A percentile compares a stretch with the other conserved stretches of the same genome.
Conservation (phyloP, 2,329 filamentous ascomycete genomes). For the Macroventuria anomochaeta region DNA sequence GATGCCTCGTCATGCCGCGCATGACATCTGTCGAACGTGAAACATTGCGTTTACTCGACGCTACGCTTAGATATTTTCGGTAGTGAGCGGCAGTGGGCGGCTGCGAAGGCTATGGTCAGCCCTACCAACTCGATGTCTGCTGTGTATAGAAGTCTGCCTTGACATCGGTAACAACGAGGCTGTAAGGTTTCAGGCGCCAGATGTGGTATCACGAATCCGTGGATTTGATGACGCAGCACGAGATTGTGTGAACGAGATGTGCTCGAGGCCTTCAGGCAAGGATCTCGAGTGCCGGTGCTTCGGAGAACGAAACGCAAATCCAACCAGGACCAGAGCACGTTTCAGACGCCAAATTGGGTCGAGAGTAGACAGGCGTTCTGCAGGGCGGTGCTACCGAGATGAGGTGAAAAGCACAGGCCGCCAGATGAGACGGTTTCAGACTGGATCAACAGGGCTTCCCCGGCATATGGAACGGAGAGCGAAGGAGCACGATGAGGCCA, state of each 20-base stretch:
- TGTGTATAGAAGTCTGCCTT: not conserved
- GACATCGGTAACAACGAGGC: not conserved
- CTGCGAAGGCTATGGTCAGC: not conserved
- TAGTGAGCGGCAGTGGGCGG: conserved; percentile 12
- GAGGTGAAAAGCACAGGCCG: conserved; percentile 27
- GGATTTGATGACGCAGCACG: no score
- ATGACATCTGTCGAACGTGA: conserved; percentile 12
- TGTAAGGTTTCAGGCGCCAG: not conserved
- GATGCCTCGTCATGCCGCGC: conserved; percentile 9
- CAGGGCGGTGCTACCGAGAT: conserved; percentile 39
- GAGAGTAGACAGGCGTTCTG: conserved; percentile 31
- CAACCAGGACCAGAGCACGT: conserved; percentile 32
- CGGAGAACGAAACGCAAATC: conserved; percentile 30
- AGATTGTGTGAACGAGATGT: conserved; percentile 14
- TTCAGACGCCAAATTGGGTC: conserved; percentile 24
- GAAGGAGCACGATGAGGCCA: conserved; percentile 17
- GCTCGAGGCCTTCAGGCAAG: conserved; percentile 2
- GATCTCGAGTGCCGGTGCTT: conserved; percentile 9
- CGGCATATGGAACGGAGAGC: conserved; percentile 30
- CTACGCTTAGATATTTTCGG: conserved; percentile 5
- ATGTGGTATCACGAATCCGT: not conserved
- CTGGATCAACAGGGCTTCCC: conserved; percentile 30
- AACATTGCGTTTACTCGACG: conserved; percentile 17
- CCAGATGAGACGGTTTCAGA: conserved; percentile 43
- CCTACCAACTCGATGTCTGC: not conserved